Percentiles rank a stretch among this genome's conserved stretches.
Evolutionary conservation across 2,329 filamentous ascomycete genomes (phyloP).

Genomic region (Calonectria honghensis): DNA sequence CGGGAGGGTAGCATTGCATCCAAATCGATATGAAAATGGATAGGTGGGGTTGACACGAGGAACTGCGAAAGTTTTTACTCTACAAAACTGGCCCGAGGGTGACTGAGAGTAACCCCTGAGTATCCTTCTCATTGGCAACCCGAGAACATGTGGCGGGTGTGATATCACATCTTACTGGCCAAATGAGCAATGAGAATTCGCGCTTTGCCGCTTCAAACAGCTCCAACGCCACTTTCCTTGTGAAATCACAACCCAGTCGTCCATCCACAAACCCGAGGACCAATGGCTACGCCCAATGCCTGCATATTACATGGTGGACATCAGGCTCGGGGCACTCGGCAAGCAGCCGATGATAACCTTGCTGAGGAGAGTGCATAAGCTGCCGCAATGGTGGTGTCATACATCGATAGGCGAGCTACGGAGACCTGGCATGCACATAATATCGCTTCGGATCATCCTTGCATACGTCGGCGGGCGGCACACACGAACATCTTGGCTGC

Average conservation of each 20-base stretch:
- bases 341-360: background rate
- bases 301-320: background rate
- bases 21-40: background rate
- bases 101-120: background rate
- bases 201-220: background rate
- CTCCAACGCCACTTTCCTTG: background rate
- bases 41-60: background rate
- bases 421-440: background rate
- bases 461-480: constrained; percentile 8
- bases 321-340: background rate
- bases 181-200: background rate
- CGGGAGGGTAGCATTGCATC: constrained; percentile 1
- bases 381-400: background rate
- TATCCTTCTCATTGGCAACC: background rate
- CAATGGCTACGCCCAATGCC: background rate
- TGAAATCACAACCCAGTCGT: background rate
- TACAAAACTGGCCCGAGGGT: no score
- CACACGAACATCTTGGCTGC: background rate
- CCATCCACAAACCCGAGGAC: background rate
- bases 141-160: background rate
- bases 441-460: background rate
- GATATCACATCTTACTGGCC: background rate
- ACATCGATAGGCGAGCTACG: constrained; percentile 7
- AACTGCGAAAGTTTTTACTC: background rate
- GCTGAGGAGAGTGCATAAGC: background rate